Percentiles rank a stretch among this genome's conserved stretches.
phyloP scores from a whole-genome alignment of 306 rosid genomes.

The Cyamopsis tetragonoloba region DNA sequence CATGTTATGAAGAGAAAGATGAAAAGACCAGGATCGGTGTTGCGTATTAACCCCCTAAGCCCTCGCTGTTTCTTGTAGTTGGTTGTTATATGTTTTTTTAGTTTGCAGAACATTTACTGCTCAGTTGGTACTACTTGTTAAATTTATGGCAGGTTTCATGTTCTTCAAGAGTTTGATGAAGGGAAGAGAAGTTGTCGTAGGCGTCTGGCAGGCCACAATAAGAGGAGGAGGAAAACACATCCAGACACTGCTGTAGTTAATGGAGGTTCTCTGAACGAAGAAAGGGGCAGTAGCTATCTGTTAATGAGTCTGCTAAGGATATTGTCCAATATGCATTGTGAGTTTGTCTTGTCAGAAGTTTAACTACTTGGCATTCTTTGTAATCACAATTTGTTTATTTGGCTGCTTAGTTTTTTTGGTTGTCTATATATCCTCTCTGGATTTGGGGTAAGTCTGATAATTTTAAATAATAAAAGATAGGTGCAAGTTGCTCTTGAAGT shows the following conservation, averaged over 20 bases:
- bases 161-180: conserved; percentile 93
- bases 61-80: background rate
- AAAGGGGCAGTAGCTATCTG: conserved; percentile 70
- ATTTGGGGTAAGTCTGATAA: background rate
- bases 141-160: conserved; percentile 81
- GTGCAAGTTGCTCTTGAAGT: background rate
- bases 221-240: conserved; percentile 81
- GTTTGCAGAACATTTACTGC: conserved; percentile 20
- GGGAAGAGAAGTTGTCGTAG: conserved; percentile 98
- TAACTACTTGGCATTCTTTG: conserved; percentile 12
- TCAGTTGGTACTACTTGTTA: conserved; percentile 28
- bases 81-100: background rate
- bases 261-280: conserved; percentile 64
- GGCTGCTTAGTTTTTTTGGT: background rate
- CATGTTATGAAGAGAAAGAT: background rate
- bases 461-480: background rate
- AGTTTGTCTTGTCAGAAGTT: conserved; percentile 29
- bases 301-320: conserved; percentile 73
- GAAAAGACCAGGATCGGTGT: background rate
- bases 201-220: conserved; percentile 93
- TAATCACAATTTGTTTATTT: background rate
- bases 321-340: conserved; percentile 83
- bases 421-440: background rate
- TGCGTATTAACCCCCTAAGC: background rate
- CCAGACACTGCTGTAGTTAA: conserved; percentile 54